phyloP scores from a whole-genome alignment of 2,329 filamentous ascomycete species.

The Fusarium continuum region DNA sequence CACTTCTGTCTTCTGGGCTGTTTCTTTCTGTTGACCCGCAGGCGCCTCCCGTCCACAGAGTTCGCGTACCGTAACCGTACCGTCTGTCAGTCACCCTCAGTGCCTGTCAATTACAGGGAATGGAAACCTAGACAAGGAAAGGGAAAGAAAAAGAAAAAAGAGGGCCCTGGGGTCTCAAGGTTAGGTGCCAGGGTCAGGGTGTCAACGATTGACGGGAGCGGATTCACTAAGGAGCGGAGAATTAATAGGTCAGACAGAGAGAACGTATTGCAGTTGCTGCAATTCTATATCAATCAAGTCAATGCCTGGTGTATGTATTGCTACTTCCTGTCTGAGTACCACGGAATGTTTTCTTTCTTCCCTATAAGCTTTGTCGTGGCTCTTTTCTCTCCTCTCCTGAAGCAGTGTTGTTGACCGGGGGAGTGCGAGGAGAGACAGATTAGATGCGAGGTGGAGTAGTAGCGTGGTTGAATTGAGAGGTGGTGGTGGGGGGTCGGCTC shows the following conservation, averaged over 20 bases:
- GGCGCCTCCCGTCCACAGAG: slow-evolving; percentile 11
- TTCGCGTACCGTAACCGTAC: neutral
- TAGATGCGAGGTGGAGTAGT: slow-evolving; percentile 11
- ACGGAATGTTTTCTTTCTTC: neutral
- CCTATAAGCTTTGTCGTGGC: neutral
- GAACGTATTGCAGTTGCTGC: neutral
- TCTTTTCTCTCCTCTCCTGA: neutral
- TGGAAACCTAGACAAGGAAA: neutral
- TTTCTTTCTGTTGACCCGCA: slow-evolving; percentile 11
- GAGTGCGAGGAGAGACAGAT: slow-evolving; percentile 23
- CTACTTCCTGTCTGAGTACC: neutral
- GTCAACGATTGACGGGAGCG: slow-evolving; percentile 31
- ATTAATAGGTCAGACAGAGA: slow-evolving; percentile 17
- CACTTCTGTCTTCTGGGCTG: slow-evolving; percentile 4
- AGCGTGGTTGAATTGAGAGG: slow-evolving; percentile 8
- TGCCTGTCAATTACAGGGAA: slow-evolving; percentile 14
- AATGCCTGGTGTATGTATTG: slow-evolving; percentile 4
- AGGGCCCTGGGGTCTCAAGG: slow-evolving; percentile 29
- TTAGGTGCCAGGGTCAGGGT: slow-evolving; percentile 18
- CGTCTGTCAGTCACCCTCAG: slow-evolving; percentile 6
- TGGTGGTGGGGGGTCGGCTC: slow-evolving; percentile 14
- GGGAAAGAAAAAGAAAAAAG: slow-evolving; percentile 29
- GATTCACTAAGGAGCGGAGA: slow-evolving; percentile 34
- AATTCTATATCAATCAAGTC: neutral
- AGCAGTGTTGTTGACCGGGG: slow-evolving; percentile 8